Evolutionary conservation across 2,329 filamentous ascomycete species (phyloP).

Genomic region (Didymella lethalis): DNA sequence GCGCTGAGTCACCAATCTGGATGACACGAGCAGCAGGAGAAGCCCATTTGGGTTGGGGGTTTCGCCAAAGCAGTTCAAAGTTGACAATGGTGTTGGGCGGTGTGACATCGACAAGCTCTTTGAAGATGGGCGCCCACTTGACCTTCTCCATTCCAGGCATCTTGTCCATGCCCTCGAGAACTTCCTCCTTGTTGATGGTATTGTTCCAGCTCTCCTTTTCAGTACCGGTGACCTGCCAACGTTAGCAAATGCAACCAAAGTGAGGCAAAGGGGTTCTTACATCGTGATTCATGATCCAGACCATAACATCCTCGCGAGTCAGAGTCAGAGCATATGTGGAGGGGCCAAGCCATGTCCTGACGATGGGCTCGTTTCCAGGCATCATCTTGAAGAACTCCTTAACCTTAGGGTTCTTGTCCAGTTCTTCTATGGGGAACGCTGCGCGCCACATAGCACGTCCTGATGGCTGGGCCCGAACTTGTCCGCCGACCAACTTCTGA

Average conservation of each 20-base stretch:
- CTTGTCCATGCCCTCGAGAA: slow-evolving; percentile 56
- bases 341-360: slow-evolving; percentile 56
- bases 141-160: slow-evolving; percentile 52
- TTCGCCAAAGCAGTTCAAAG: slow-evolving; percentile 59
- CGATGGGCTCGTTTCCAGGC: slow-evolving; percentile 53
- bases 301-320: slow-evolving; percentile 57
- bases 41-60: slow-evolving; percentile 56
- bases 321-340: slow-evolving; percentile 57
- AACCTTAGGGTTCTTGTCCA: slow-evolving; percentile 57
- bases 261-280: slow-evolving; percentile 30
- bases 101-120: slow-evolving; percentile 54
- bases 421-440: slow-evolving; percentile 53
- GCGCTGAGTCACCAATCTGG: slow-evolving; percentile 56
- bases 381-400: slow-evolving; percentile 58
- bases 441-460: slow-evolving; percentile 53
- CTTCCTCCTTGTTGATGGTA: slow-evolving; percentile 56
- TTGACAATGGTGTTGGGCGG: slow-evolving; percentile 59
- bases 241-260: slow-evolving; percentile 17
- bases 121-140: slow-evolving; percentile 58
- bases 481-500: slow-evolving; percentile 55
- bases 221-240: slow-evolving; percentile 51
- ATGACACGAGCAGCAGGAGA: slow-evolving; percentile 54
- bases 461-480: slow-evolving; percentile 52
- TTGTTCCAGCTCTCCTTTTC: slow-evolving; percentile 58
- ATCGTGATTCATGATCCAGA: slow-evolving; percentile 61